Base-by-base conservation (phyloP, 805 yeast species). In the Candida succiphila region DNA sequence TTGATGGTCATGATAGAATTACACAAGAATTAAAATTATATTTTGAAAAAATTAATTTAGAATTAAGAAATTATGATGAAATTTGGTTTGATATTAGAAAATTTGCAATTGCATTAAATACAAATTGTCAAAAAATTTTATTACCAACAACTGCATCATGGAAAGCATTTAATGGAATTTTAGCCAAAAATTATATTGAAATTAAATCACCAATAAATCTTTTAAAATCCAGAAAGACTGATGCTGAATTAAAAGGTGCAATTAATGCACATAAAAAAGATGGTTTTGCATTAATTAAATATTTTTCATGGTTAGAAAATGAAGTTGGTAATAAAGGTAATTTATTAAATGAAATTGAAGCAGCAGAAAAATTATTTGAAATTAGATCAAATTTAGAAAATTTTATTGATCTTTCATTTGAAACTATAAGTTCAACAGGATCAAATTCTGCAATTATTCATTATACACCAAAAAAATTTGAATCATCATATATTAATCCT, bases 381-480 rank as follows among this genome's bases (percentile, higher is more conserved):
- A 72, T 79, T 32, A 65, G 89, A 46, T 51, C 65, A 21, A 56
- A 66, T 21, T 67, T 68, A 41, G 68, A 69, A 16, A 58, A 68
- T 40, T 75, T 69, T 46, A 66, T 60, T 16, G 92, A 88, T 1
- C 66, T 75, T 29, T 76, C 86, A 3, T 82, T 82, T 53, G 76
- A 72, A 31, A 81, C 92, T 0, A 81, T 82, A 31, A 74, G 85
- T 33, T 72, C 87, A 5, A 65, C 84, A 1, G 92, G 89, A 1
- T 63, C 85, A 10, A 82, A 81, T 51, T 83, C 85, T 7, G 83
- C 92, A 2, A 63, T 82, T 21, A 78, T 83, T 39, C 94, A 83
- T 52, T 83, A 83, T 51, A 60, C 74, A 27, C 92, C 94, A 4
- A 44, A 51, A 10, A 50, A 54, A 32, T 60, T 60, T 5, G 48